phyloP scores from a whole-genome alignment of 2,329 filamentous ascomycete species.

The Purpureocillium lavendulum region DNA sequence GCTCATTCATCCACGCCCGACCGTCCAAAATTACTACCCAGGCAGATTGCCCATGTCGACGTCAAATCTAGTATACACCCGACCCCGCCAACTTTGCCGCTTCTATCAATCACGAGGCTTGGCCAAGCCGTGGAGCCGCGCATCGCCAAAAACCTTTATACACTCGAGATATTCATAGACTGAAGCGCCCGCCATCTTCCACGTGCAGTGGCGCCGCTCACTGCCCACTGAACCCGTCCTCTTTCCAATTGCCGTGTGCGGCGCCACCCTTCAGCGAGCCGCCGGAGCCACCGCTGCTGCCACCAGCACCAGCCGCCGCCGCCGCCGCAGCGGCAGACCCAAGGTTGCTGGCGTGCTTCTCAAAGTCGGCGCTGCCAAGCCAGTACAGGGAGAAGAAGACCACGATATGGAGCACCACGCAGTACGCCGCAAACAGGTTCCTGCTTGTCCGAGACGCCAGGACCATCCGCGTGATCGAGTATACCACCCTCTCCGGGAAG shows the following conservation, averaged over 20 bases:
- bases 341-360: constrained; percentile 50
- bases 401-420: constrained; percentile 77
- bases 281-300: constrained; percentile 17
- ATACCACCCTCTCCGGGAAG: constrained; percentile 80
- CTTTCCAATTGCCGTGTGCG: constrained; percentile 51
- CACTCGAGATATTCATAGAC: too few relatives aligned
- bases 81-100: too few relatives aligned
- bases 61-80: too few relatives aligned
- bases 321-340: constrained; percentile 37
- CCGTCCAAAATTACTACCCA: too few relatives aligned
- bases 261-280: constrained; percentile 18
- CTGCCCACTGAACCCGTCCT: constrained; percentile 47
- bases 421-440: constrained; percentile 90
- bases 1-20: too few relatives aligned
- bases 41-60: too few relatives aligned
- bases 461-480: constrained; percentile 84
- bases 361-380: constrained; percentile 62
- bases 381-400: constrained; percentile 84
- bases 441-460: constrained; percentile 82
- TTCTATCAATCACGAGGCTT: too few relatives aligned
- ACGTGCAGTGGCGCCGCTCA: too few relatives aligned
- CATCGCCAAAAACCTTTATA: too few relatives aligned
- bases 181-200: too few relatives aligned
- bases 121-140: too few relatives aligned
- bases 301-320: constrained; percentile 34